These are phyloP conservation scores for Fusarium succisae DNA, from an alignment of 2,329 filamentous ascomycete species.

Conservation along the genomic window DNA sequence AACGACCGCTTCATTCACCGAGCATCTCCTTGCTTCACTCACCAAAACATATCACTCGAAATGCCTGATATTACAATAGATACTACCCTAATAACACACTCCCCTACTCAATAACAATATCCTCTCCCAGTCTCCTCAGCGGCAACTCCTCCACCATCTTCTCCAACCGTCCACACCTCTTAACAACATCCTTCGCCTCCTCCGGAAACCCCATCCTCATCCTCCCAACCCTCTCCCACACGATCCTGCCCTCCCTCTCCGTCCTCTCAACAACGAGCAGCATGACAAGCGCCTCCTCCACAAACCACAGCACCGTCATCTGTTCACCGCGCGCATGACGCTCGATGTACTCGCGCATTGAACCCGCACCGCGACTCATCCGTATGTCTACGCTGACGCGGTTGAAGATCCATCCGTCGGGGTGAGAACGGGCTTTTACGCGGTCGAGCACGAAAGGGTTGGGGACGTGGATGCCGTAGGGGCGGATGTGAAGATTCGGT, in stretches of 20 bases:
- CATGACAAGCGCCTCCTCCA: slow-evolving; percentile 48
- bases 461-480: slow-evolving; percentile 46
- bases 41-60: background rate
- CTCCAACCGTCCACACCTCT: slow-evolving; percentile 44
- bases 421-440: slow-evolving; percentile 47
- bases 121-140: slow-evolving; percentile 45
- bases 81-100: background rate
- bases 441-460: slow-evolving; percentile 48
- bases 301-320: slow-evolving; percentile 50
- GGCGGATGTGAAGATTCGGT: slow-evolving; percentile 37
- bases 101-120: slow-evolving; percentile 47
- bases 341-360: slow-evolving; percentile 48
- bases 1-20: background rate
- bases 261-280: slow-evolving; percentile 47
- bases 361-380: slow-evolving; percentile 42
- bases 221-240: slow-evolving; percentile 49
- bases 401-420: slow-evolving; percentile 49
- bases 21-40: background rate
- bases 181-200: slow-evolving; percentile 47
- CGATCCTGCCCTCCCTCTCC: slow-evolving; percentile 15
- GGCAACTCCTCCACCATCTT: slow-evolving; percentile 47
- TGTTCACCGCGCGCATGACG: slow-evolving; percentile 48
- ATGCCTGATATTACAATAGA: slow-evolving; percentile 24
- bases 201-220: slow-evolving; percentile 49
- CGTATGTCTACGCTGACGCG: slow-evolving; percentile 47